phyloP scores from a whole-genome alignment of 768 basidiomycete genomes.

The Serendipita sp. region DNA sequence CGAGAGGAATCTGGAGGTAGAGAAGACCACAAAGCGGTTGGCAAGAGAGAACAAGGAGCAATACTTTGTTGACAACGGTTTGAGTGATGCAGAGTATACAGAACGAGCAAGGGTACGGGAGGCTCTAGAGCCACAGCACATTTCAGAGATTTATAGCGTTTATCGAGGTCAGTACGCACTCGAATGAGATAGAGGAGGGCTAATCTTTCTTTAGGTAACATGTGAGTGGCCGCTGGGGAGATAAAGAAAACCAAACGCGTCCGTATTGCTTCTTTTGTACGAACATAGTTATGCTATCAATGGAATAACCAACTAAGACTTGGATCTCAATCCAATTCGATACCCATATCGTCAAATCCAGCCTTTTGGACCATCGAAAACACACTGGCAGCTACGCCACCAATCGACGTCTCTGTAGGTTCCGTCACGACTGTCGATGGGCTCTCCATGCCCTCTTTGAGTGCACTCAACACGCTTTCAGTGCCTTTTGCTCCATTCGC shows the following conservation, averaged over 20 bases:
- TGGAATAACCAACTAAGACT: too few species aligned
- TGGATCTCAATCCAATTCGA: not conserved
- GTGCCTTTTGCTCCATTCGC: not conserved
- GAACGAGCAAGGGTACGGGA: constrained; percentile 8
- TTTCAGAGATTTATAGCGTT: constrained; percentile 11
- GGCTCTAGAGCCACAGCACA: constrained; percentile 10
- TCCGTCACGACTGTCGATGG: not conserved
- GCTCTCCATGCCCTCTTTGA: not conserved
- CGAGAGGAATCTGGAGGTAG: constrained; percentile 9
- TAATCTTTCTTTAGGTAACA: not conserved
- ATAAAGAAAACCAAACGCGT: too few species aligned
- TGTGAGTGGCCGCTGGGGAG: not conserved
- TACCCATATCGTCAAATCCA: constrained; percentile 2
- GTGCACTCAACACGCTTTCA: not conserved
- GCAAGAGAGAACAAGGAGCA: not conserved
- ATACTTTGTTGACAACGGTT: not conserved
- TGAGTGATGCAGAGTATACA: not conserved
- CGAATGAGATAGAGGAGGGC: not conserved
- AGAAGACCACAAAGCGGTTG: constrained; percentile 8
- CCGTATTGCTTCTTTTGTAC: too few species aligned
- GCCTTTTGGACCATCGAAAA: not conserved
- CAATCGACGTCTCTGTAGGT: not conserved
- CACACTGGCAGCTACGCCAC: not conserved
- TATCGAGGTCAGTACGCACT: constrained; percentile 9
- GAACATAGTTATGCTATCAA: too few species aligned